phyloP scores from a whole-genome alignment of 495 filamentous ascomycete species.

The Aspergillus leporis region DNA sequence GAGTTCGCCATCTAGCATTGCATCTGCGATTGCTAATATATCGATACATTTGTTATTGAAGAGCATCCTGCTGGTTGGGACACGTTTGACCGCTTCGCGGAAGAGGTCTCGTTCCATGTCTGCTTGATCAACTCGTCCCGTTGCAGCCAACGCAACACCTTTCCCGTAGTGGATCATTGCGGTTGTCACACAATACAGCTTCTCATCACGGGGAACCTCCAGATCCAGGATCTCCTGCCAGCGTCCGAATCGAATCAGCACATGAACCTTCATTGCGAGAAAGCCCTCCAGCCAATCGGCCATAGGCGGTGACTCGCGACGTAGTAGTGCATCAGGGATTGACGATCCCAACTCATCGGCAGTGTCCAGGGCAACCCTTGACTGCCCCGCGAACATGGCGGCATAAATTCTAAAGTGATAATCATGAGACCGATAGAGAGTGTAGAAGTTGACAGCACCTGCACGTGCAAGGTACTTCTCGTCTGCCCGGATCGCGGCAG shows the following conservation, averaged over 20 bases:
- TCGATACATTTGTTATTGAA: conserved; percentile 66
- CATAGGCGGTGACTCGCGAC: conserved; percentile 64
- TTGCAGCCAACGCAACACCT: conserved; percentile 62
- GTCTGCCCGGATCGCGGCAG: conserved; percentile 62
- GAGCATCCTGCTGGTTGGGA: conserved; percentile 55
- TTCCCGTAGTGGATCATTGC: conserved; percentile 67
- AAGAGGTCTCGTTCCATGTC: conserved; percentile 47
- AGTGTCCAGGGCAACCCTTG: conserved; percentile 55
- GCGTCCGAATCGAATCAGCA: conserved; percentile 63
- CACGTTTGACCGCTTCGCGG: conserved; percentile 38
- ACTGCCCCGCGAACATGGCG: conserved; percentile 68
- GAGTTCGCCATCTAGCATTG: conserved; percentile 70
- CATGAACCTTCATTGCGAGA: conserved; percentile 61
- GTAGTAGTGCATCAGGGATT: conserved; percentile 60
- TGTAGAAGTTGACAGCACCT: conserved; percentile 63
- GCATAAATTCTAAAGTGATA: conserved; percentile 70
- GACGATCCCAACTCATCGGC: conserved; percentile 49
- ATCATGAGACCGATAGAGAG: conserved; percentile 65
- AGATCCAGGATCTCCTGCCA: conserved; percentile 60
- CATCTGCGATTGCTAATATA: conserved; percentile 56
- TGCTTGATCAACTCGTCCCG: conserved; percentile 47
- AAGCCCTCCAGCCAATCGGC: conserved; percentile 73
- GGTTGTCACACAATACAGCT: conserved; percentile 61
- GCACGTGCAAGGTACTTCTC: conserved; percentile 54
- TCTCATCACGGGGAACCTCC: conserved; percentile 46